phyloP scores from a whole-genome alignment of 2,329 filamentous ascomycete species.

The Penicillium psychrosexuale region DNA sequence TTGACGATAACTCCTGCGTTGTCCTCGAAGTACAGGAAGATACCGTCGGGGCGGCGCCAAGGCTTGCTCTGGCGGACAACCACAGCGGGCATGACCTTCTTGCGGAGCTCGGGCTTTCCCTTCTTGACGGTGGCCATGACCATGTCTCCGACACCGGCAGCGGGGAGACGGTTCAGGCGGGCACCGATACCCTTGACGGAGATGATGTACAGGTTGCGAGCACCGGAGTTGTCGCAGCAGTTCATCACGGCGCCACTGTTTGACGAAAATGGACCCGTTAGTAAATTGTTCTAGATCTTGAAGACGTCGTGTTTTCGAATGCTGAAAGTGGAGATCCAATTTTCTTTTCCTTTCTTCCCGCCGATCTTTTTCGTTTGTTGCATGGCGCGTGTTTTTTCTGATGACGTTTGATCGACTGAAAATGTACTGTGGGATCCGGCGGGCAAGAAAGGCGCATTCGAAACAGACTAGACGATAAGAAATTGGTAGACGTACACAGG shows the following conservation, averaged over 20 bases:
- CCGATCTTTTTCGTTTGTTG: slow-evolving; percentile 1
- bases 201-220: slow-evolving; percentile 99
- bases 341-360: slow-evolving; percentile 4
- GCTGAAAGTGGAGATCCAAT: slow-evolving; percentile 9
- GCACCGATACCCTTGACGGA: slow-evolving; percentile 98
- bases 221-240: slow-evolving; percentile 99
- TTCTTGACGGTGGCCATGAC: slow-evolving; percentile 99
- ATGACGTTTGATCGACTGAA: slow-evolving; percentile 8
- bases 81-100: slow-evolving; percentile 99
- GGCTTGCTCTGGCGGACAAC: slow-evolving; percentile 99
- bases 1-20: slow-evolving; percentile 99
- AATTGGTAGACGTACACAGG: slow-evolving; percentile 76
- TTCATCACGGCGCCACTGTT: slow-evolving; percentile 97
- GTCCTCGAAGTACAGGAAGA: slow-evolving; percentile 99
- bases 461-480: slow-evolving; percentile 8
- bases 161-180: slow-evolving; percentile 93
- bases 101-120: slow-evolving; percentile 99
- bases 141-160: slow-evolving; percentile 98
- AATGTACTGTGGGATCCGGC: slow-evolving; percentile 13
- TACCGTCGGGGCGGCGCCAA: slow-evolving; percentile 97
- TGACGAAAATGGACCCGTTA: slow-evolving; percentile 20
- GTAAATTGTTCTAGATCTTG: slow-evolving; percentile 15
- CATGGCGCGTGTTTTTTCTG: background rate
- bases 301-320: slow-evolving; percentile 19
- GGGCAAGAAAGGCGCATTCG: slow-evolving; percentile 11